Percentiles rank a stretch among this genome's conserved stretches.
These are phyloP conservation scores for Cordyceps javanica DNA, from an alignment of 2,329 filamentous ascomycete genomes.

Conservation along the genomic window DNA sequence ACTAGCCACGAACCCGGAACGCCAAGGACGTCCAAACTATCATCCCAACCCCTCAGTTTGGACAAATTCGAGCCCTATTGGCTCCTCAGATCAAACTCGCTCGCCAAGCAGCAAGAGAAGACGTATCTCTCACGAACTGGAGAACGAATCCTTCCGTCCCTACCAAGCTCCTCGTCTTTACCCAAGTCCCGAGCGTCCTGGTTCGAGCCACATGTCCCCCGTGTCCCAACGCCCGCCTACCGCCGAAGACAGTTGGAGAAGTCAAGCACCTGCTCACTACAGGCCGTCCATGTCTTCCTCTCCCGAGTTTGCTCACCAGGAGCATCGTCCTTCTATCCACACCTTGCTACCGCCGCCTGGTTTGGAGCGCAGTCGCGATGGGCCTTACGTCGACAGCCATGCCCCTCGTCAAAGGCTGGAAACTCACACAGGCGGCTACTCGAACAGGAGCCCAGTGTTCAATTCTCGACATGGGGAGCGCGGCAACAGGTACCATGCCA, in stretches of 20 bases:
- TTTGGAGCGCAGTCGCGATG: conserved; percentile 27
- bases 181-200: conserved; percentile 28
- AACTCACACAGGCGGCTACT: neutral
- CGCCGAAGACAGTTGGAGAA: conserved; percentile 6
- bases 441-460: conserved; percentile 20
- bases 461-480: conserved; percentile 30
- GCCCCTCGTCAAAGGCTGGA: conserved; percentile 1
- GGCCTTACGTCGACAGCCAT: conserved; percentile 25
- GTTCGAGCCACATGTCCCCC: conserved; percentile 31
- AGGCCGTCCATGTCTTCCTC: conserved; percentile 18
- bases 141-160: conserved; percentile 31
- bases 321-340: conserved; percentile 33
- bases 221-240: conserved; percentile 15
- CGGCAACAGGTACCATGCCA: conserved; percentile 38
- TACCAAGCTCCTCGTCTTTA: conserved; percentile 44
- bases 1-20: conserved; percentile 24
- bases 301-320: conserved; percentile 15
- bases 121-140: conserved; percentile 37
- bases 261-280: conserved; percentile 7
- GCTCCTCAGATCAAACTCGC: conserved; percentile 43
- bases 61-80: conserved; percentile 23
- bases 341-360: conserved; percentile 32
- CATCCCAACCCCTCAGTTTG: conserved; percentile 27
- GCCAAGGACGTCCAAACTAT: conserved; percentile 27
- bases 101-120: conserved; percentile 46